Evolutionary conservation across 495 filamentous ascomycete genomes (phyloP).

Genomic region (Penicillium argentinense): DNA sequence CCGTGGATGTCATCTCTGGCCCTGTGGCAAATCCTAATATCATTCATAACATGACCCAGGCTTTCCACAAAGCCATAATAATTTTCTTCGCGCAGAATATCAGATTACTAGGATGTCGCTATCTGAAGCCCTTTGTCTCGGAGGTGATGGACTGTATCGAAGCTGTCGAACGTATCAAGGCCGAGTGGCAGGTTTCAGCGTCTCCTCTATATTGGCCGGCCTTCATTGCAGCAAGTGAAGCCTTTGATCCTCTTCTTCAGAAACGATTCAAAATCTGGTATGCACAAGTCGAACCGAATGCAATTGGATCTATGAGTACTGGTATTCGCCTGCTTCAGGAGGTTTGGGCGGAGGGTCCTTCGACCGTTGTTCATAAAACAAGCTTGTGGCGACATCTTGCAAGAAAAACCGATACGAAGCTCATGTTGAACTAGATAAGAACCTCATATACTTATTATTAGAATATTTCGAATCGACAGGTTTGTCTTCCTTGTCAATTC

Average conservation of each 20-base stretch:
- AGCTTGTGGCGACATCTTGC: no score
- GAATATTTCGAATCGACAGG: no score
- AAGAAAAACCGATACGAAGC: no score
- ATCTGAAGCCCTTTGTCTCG: slow-evolving; percentile 1
- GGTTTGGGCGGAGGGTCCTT: slow-evolving; percentile 3
- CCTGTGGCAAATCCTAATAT: neutral
- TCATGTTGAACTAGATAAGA: no score
- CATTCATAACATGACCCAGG: neutral
- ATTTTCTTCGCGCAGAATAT: slow-evolving; percentile 4
- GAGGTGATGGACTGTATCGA: slow-evolving; percentile 4
- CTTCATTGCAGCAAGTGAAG: slow-evolving; percentile 4
- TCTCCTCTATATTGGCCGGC: slow-evolving; percentile 8
- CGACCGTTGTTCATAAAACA: no score
- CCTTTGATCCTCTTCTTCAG: neutral
- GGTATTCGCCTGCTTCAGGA: slow-evolving; percentile 1
- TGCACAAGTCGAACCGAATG: slow-evolving; percentile 1
- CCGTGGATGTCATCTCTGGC: neutral
- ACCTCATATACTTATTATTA: no score
- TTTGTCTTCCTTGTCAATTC: no score
- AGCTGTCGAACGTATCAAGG: slow-evolving; percentile 4
- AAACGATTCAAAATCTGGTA: slow-evolving; percentile 6
- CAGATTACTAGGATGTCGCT: neutral
- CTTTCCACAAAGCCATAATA: slow-evolving; percentile 1
- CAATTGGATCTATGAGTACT: neutral
- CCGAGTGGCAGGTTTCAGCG: neutral